phyloP scores from a whole-genome alignment of 371 early-diverging fungal species.

The Basidiobolus meristosporus region DNA sequence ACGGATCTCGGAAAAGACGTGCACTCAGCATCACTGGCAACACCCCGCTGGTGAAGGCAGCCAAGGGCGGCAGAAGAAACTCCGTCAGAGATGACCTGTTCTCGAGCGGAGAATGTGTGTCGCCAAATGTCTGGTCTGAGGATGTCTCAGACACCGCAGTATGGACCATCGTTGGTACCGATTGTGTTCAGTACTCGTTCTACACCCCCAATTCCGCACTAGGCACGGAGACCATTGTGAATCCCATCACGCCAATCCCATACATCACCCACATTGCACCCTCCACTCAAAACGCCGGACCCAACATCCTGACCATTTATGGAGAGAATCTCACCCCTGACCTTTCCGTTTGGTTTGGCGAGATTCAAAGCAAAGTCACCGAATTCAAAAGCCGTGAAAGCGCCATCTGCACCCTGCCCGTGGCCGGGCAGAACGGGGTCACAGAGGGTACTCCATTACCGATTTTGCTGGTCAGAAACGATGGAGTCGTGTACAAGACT shows the following conservation, averaged over 20 bases:
- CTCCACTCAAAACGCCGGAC: slow-evolving; percentile 6
- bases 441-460: slow-evolving; percentile 14
- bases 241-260: slow-evolving; percentile 4
- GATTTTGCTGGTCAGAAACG: slow-evolving; percentile 33
- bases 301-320: slow-evolving; percentile 7
- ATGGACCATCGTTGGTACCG: slow-evolving; percentile 78
- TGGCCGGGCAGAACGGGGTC: slow-evolving; percentile 2
- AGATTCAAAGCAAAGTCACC: slow-evolving; percentile 22
- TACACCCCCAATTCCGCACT: slow-evolving; percentile 25
- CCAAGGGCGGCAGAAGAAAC: slow-evolving; percentile 3
- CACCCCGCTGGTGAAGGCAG: slow-evolving; percentile 10
- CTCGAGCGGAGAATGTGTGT: no score
- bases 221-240: slow-evolving; percentile 10
- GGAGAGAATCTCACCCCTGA: slow-evolving; percentile 46
- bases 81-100: no score
- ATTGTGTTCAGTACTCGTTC: slow-evolving; percentile 57
- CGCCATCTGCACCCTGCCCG: slow-evolving; percentile 21
- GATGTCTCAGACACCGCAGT: slow-evolving; percentile 74
- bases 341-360: slow-evolving; percentile 50
- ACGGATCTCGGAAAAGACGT: neutral
- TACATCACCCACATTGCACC: slow-evolving; percentile 7
- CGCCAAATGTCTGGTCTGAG: slow-evolving; percentile 69
- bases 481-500: slow-evolving; percentile 44
- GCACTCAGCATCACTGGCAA: slow-evolving; percentile 9
- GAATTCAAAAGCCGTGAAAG: slow-evolving; percentile 26